Base-by-base conservation (phyloP, 768 basidiomycete genomes). In the Collybia mongolica region DNA sequence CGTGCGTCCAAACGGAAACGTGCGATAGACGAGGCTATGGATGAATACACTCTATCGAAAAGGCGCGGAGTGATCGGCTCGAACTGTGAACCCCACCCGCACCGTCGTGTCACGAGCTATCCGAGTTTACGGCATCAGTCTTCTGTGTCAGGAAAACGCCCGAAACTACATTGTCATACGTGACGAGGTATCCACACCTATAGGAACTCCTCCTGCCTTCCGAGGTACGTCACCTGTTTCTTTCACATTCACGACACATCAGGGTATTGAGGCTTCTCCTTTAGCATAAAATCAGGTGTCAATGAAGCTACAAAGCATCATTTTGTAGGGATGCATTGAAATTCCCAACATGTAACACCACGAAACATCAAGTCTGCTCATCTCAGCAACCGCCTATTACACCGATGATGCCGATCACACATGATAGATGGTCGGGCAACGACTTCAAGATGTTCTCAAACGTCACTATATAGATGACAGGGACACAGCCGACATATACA, bases 1-100 rank as follows among this genome's bases (percentile, higher is more conserved):
- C 63, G 66, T 15, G 47, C 55, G 9, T 53, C 61, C 14, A 85
- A 84, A 57, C 80, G 84, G 42, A 84, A 82, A 57, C 80, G 80
- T 28, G 54, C 60, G 22, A 52, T 48, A 46, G 54, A 64, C 48
- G 55, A 59, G 8, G 18, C 44, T 47, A 40, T 28, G 37, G 43
- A 32, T 44, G 50, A 58, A 28, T 56, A 51, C 50, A 48, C 51
- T 53, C 54, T 49, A 18, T 41, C 54, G 35, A 56, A 54, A 50
- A 61, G 49, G 44, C 60, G 49, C 43, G 46, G 47, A 17, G 54
- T 54, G 39, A 45, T 46, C 35, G 46, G 43, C 39, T 49, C 41
- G 36, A 32, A 46, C 12, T 43, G 37, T 24, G 42, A 43, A 42
- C 39, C 29, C 17, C 50, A 29, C 41, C 45, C 55, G 41, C 46